A percentile compares a stretch with the other conserved stretches of the same genome.
phyloP scores from a whole-genome alignment of 73 alveolate species.

The Blepharisma stoltei region DNA sequence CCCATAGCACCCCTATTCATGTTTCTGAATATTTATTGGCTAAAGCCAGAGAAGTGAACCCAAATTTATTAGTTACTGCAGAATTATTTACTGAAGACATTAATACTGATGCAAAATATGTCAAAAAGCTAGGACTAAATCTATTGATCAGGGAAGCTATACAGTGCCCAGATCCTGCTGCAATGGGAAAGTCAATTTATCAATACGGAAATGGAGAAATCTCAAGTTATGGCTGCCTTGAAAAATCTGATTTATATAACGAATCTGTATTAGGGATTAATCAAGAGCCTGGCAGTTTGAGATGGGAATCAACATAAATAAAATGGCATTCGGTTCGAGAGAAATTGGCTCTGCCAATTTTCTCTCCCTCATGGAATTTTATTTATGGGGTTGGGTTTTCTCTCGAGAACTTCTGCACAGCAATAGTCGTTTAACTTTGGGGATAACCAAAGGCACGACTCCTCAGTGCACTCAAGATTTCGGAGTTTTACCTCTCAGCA shows the following conservation, averaged over 20 bases:
- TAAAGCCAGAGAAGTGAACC: slow-evolving; percentile 32
- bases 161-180: neutral
- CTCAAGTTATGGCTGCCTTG: neutral
- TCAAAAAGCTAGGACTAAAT: neutral
- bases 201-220: neutral
- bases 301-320: neutral
- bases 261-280: neutral
- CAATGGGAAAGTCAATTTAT: neutral
- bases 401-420: no score
- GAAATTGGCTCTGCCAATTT: no score
- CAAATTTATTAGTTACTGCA: slow-evolving; percentile 24
- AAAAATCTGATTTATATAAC: neutral
- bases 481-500: no score
- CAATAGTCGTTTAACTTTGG: no score
- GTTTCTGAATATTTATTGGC: neutral
- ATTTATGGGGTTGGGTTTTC: no score
- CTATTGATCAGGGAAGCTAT: neutral
- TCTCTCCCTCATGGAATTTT: no score
- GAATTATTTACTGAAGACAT: slow-evolving; percentile 16
- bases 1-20: neutral
- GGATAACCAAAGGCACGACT: no score
- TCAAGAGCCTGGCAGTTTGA: neutral
- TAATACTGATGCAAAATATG: neutral
- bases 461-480: no score
- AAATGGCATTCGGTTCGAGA: no score